A percentile compares a stretch with the other conserved stretches of the same genome.
Conservation (phyloP, 805 yeast species). For the Saturnispora halmiae region DNA sequence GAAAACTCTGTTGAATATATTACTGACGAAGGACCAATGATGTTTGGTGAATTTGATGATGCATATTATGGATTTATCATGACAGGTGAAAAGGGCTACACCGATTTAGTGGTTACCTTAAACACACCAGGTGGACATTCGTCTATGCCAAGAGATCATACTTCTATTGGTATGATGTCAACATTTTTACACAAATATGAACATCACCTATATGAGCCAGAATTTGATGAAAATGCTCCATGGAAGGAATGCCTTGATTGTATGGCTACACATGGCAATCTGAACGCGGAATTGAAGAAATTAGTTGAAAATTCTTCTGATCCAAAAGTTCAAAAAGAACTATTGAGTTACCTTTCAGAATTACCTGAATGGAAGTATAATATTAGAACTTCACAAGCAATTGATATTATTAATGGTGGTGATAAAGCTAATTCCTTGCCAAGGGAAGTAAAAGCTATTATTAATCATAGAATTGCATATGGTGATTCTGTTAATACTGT, state of each 20-base stretch:
- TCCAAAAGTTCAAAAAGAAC: conserved; percentile 27
- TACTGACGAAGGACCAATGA: conserved; percentile 34
- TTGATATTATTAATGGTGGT: conserved; percentile 62
- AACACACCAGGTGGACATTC: conserved; percentile 43
- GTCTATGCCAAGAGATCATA: conserved; percentile 39
- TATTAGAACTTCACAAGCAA: conserved; percentile 57
- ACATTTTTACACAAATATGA: conserved; percentile 52
- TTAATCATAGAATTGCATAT: conserved; percentile 51
- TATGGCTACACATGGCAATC: conserved; percentile 41
- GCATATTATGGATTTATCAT: conserved; percentile 33
- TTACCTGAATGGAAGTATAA: conserved; percentile 28
- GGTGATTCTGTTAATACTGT: conserved; percentile 38
- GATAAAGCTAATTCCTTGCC: conserved; percentile 72
- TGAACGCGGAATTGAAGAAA: conserved; percentile 5
- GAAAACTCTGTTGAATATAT: conserved; percentile 32
- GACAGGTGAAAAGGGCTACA: conserved; percentile 40
- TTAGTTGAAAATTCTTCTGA: conserved; percentile 17
- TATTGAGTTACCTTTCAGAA: conserved; percentile 25
- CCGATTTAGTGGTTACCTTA: conserved; percentile 32
- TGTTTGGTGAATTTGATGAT: conserved; percentile 31
- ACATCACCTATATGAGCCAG: conserved; percentile 39
- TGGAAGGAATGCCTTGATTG: conserved; percentile 48
- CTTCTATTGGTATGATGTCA: conserved; percentile 40
- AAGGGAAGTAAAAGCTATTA: conserved; percentile 42
- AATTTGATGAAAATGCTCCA: conserved; percentile 34